Base-by-base conservation (phyloP, 2,329 filamentous ascomycete species). In the Aspergillus jensenii region DNA sequence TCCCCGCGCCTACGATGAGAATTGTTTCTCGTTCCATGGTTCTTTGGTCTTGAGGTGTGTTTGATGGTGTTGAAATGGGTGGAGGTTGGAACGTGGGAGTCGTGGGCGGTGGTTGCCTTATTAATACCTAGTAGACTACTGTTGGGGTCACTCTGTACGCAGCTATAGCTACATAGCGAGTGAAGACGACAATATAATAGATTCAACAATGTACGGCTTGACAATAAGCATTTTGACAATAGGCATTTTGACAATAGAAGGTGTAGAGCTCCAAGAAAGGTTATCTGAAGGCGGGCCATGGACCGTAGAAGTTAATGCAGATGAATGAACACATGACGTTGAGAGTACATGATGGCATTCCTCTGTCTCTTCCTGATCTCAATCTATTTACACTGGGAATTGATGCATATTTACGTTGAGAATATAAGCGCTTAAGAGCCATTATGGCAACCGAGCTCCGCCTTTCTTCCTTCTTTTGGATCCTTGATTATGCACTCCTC, bases 1-100 rank as follows among this genome's bases (percentile, higher is more conserved):
- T 84, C 45, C 87, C 87, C 7, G 83, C 84, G 35, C 87, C 87
- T 44, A 89, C 74, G 56, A 89, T 87, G 57, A 89, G 73, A 64
- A 71, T 66, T 40, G 64, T 60, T 12, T 11, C 6, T 33, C 59
- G 55, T 12, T 67, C 55, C 58, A 61, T 65, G 2, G 8, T 46
- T 17, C 6, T 35, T 27, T 25, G 6, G 21, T 9, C 14, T 15
- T 52, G 23, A 15, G 21, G 41, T 8, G 12, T 27, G 19, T 6
- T 31, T 31, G 33, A 23, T 21, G 23, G 8, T 2, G 41, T 27
- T 25, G n/a, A 25, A 14, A 39, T 41, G 41, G 19, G 19, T 35
- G 50, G 50, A 35, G 14, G 21, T 43, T 43, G 40, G 17, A n/a
- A 7, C 3, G 17, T 21, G 23, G 9, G 11, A 25, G 23, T 27